Evolutionary conservation across 371 early-diverging fungal genomes (phyloP), one percentile per base, ranked within the genome.

Genomic region (Mortierella sp.): DNA sequence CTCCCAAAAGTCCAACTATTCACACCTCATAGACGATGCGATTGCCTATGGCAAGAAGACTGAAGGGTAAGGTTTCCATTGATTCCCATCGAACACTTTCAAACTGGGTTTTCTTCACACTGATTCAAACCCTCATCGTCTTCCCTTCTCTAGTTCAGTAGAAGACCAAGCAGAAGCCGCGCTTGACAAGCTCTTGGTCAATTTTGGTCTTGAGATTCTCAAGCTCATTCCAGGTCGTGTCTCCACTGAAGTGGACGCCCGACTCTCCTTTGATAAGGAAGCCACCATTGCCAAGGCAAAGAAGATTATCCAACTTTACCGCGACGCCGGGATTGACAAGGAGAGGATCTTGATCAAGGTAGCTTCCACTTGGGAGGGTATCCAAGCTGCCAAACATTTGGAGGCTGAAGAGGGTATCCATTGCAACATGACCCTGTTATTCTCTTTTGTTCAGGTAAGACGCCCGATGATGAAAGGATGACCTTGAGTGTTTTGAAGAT

Each of bases 301-400:
- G 56, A 88, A 88, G 65, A 82, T 98, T 65, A 97, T 98, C 66
- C 86, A 85, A 27, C 86, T 98, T 58, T 98, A 97, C 88, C 83
- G 91, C 65, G 93, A 93, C 38, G 87, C 83, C 34, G 96, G 96
- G 72, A 81, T 98, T 58, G 69, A 80, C 71, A 93, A 93, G 84
- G 87, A 93, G 46, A 93, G 98, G 65, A 87, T 98, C 28, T 87
- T 98, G 65, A 97, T 98, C 89, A 98, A 98, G 90, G 91, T 98
- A 59, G 98, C 98, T 26, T 94, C 96, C 60, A 98, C 98, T 67
- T 98, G 95, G 95, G 98, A 98, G 82, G 93, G 98, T 78, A 98
- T 98, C 81, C 94, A 96, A 82, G 98, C 98, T 61, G 98, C 98
- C 65, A 85, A 90, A 72, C 87, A 87, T 62, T 90, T 98, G 39